Evolutionary conservation across 768 basidiomycete species (phyloP).

Genomic region (Podaxis sp.): DNA sequence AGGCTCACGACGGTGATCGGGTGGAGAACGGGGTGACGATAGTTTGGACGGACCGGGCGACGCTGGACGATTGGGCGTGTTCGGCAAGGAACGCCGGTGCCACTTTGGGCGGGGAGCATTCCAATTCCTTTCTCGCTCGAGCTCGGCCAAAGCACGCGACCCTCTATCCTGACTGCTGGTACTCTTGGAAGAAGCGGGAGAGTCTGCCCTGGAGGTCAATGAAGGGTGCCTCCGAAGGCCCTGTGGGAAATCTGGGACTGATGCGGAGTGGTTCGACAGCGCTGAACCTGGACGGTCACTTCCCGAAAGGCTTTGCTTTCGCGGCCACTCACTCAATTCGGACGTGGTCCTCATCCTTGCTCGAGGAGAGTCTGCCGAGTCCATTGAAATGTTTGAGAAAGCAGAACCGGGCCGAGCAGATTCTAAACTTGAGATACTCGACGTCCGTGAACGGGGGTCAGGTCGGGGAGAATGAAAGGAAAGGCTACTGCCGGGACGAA

Average conservation of each 20-base stretch:
- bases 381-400: constrained; percentile 8
- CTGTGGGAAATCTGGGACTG: constrained; percentile 17
- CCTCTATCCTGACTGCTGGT: constrained; percentile 21
- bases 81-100: constrained; percentile 25
- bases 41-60: constrained; percentile 13
- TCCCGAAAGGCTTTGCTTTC: neutral
- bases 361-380: neutral
- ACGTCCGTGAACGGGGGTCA: constrained; percentile 19
- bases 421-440: constrained; percentile 17
- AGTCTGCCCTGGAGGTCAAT: constrained; percentile 35
- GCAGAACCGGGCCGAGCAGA: constrained; percentile 5
- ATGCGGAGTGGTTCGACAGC: constrained; percentile 32
- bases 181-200: constrained; percentile 38
- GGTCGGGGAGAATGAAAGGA: constrained; percentile 33
- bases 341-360: constrained; percentile 5
- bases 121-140: constrained; percentile 67
- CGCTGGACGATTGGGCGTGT: constrained; percentile 14
- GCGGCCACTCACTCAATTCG: constrained; percentile 2
- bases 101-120: constrained; percentile 64
- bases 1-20: neutral
- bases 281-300: constrained; percentile 35
- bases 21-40: constrained; percentile 8
- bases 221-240: constrained; percentile 32
- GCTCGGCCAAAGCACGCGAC: constrained; percentile 23
- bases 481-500: constrained; percentile 44